Conservation (phyloP, 140 eudicot species). For the Cichorium intybus region DNA sequence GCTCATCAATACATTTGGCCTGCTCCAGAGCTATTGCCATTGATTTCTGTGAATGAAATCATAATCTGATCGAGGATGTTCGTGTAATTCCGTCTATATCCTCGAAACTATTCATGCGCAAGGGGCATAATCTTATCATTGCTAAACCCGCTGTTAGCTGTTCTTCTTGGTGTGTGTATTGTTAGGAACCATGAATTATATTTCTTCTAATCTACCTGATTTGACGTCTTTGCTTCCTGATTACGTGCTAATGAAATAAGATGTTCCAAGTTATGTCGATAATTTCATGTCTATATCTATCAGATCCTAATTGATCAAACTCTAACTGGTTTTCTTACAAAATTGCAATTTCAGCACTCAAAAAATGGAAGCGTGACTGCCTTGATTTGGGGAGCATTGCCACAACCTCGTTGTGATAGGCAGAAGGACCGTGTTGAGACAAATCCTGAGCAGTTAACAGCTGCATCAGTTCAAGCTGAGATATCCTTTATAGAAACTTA, state of each 20-base stretch:
- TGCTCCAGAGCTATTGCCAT: constrained; percentile 2
- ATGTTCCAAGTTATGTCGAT: not conserved
- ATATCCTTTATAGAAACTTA: constrained; percentile 59
- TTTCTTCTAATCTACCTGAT: not conserved
- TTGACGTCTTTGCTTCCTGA: not conserved
- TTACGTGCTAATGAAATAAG: not conserved
- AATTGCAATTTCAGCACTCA: constrained; percentile 52
- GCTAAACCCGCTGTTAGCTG: not conserved
- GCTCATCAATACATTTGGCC: constrained; percentile 6
- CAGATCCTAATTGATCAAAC: not conserved
- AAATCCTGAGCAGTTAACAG: constrained; percentile 95
- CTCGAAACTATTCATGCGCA: not conserved
- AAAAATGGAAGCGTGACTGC: constrained; percentile 71
- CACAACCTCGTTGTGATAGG: constrained; percentile 94
- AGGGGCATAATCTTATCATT: not conserved
- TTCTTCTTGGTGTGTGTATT: constrained; percentile 10
- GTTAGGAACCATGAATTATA: constrained; percentile 9
- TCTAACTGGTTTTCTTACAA: constrained; percentile 10
- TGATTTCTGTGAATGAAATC: constrained; percentile 8
- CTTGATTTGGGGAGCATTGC: constrained; percentile 93
- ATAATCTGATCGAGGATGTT: not conserved
- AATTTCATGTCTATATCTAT: not conserved
- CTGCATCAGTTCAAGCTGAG: constrained; percentile 98
- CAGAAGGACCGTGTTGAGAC: constrained; percentile 98
- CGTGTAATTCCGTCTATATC: not conserved